Evolutionary conservation across 2,329 filamentous ascomycete genomes (phyloP), one percentile per base, ranked within the genome.

Genomic region (Aspergillus sp.): DNA sequence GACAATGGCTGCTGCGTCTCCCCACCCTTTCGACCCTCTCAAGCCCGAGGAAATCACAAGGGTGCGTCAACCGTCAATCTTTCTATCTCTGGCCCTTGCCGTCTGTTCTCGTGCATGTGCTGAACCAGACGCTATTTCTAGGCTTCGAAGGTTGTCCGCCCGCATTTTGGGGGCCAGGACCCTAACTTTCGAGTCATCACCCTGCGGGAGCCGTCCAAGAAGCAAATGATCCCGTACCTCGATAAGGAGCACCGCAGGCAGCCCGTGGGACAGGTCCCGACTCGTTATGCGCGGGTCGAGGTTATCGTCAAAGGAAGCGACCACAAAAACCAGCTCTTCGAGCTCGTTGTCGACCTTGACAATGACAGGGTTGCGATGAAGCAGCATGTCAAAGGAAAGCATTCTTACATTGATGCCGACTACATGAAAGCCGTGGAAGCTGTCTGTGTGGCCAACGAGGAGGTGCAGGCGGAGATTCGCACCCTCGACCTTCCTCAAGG

Each of bases 151-250:
- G 11, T 46, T 30, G 60, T 64, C 1, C 53, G 58, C 2, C 48
- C 57, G 22, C 37, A 53, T 1, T 53, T 63, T 5, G 47, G 52
- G 4, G 48, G 42, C 5, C 37, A 48, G 0, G 53, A 43, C 4
- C 38, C 52, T 5, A 57, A 61, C 33, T 72, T 71, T 42, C 58
- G 66, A 10, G 61, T 65, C 36, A 63, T 71, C 36, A 66, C 63
- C 0, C 55, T 72, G 8, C 45, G 44, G 4, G 68, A 72, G 39
- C 68, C 68, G 0, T 48, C 54, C 4, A 73, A 72, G 48, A 48
- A 52, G 12, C 48, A 57, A 12, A 55, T 71, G 52, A 39, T 63
- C 4, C 35, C 34, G 0, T 72, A 57, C 35, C 53, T 72, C 1
- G 60, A 66, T 6, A 49, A 32, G 19, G 19, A 22, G 19, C 19